Percentiles rank a stretch among this genome's conserved stretches.
phyloP scores from a whole-genome alignment of 768 basidiomycete genomes.

The Boletus barrowsii region DNA sequence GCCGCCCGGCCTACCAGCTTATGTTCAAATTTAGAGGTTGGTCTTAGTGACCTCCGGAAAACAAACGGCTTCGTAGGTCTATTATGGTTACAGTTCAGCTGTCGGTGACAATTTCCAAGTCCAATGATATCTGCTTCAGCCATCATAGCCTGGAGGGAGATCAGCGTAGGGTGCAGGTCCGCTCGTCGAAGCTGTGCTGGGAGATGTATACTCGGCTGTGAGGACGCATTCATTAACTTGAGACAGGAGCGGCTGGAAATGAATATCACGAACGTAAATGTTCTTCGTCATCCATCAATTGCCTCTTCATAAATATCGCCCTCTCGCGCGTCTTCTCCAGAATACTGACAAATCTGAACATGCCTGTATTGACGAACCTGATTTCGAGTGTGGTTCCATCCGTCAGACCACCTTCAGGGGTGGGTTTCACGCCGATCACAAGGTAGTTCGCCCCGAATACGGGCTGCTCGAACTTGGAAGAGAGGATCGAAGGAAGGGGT shows the following conservation, averaged over 20 bases:
- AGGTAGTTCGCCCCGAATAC: conserved; percentile 69
- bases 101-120: background rate
- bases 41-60: background rate
- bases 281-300: conserved; percentile 36
- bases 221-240: background rate
- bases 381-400: conserved; percentile 64
- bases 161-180: conserved; percentile 20
- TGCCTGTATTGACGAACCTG: conserved; percentile 61
- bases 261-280: conserved; percentile 26
- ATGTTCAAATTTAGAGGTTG: too few relatives aligned
- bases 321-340: conserved; percentile 78
- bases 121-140: conserved; percentile 8
- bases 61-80: background rate
- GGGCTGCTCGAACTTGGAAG: conserved; percentile 74
- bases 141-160: conserved; percentile 30
- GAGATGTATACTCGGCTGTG: conserved; percentile 30
- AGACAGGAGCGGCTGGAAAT: background rate
- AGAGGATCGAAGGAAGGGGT: conserved; percentile 61
- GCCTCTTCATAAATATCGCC: conserved; percentile 71
- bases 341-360: conserved; percentile 70
- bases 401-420: conserved; percentile 62
- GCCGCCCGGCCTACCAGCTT: too few relatives aligned
- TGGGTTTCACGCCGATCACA: conserved; percentile 61
- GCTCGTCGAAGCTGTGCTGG: conserved; percentile 17
- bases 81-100: background rate